Conservation (phyloP, 1,284 basidiomycete genomes). For the Trametes hirsuta region DNA sequence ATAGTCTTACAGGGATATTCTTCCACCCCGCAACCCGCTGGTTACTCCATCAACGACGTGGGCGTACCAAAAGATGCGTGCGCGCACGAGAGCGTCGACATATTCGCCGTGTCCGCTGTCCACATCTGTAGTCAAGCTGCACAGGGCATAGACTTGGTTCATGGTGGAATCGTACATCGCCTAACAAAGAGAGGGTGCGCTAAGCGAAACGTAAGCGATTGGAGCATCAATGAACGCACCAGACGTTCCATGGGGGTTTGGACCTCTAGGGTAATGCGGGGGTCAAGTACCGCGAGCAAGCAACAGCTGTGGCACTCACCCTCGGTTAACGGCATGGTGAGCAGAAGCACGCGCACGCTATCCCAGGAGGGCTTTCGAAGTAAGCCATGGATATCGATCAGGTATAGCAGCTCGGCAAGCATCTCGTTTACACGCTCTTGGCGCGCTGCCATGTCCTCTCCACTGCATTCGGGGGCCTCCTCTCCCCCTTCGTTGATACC, state of each 20-base stretch:
- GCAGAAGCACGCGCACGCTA: constrained; percentile 76
- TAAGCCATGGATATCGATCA: constrained; percentile 79
- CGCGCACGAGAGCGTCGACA: constrained; percentile 66
- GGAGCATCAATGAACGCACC: constrained; percentile 34
- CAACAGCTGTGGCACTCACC: constrained; percentile 49
- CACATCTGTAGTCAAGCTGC: constrained; percentile 54
- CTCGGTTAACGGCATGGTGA: constrained; percentile 80
- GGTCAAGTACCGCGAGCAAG: constrained; percentile 3
- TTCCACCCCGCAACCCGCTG: constrained; percentile 78
- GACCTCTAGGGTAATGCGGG: constrained; percentile 40
- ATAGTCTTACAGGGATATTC: constrained; percentile 66
- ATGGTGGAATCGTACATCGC: constrained; percentile 66
- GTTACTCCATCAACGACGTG: constrained; percentile 82
- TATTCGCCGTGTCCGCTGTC: constrained; percentile 55
- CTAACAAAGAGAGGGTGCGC: constrained; percentile 13
- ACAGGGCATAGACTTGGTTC: constrained; percentile 72
- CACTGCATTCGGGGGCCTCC: constrained; percentile 40
- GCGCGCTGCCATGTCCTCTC: constrained; percentile 42
- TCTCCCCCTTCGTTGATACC: constrained; percentile 80
- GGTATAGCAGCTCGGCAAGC: constrained; percentile 72
- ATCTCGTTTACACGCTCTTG: constrained; percentile 54
- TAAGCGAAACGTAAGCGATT: not conserved
- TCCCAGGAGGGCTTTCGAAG: constrained; percentile 86
- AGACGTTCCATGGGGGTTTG: constrained; percentile 54
- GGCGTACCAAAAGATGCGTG: constrained; percentile 85